Evolutionary conservation across 129 eudicot genomes (phyloP).

Genomic region (Chrysanthemum seticuspe): DNA sequence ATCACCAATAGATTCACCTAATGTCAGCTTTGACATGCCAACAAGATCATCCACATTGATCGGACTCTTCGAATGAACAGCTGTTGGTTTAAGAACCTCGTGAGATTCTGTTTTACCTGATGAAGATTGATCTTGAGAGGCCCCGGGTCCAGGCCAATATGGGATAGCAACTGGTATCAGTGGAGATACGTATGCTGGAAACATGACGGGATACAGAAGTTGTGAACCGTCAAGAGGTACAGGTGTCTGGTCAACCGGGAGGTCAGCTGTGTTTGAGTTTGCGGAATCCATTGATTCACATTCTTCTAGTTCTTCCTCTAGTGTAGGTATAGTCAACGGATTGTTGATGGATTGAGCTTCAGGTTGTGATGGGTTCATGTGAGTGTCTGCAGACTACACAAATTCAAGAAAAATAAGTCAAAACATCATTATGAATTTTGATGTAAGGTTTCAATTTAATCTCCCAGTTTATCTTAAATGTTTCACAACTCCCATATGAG

Average conservation of each 20-base stretch:
- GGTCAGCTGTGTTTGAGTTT: constrained; percentile 55
- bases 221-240: constrained; percentile 48
- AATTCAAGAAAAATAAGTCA: background rate
- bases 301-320: constrained; percentile 80
- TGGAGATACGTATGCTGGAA: constrained; percentile 67
- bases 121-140: constrained; percentile 37
- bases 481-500: too few relatives aligned
- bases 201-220: constrained; percentile 54
- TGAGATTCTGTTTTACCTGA: constrained; percentile 53
- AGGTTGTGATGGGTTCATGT: constrained; percentile 49
- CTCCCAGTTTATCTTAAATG: too few relatives aligned
- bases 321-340: constrained; percentile 45
- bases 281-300: constrained; percentile 82
- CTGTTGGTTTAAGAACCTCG: constrained; percentile 83
- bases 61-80: constrained; percentile 83
- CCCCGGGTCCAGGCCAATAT: constrained; percentile 65
- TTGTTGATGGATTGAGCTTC: constrained; percentile 49
- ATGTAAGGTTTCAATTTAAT: too few relatives aligned
- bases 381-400: constrained; percentile 48
- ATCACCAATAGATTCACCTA: constrained; percentile 66
- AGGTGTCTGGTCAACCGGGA: constrained; percentile 14
- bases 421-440: background rate
- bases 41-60: constrained; percentile 88
- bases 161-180: constrained; percentile 57
- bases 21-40: constrained; percentile 81